Evolutionary conservation across 2,329 filamentous ascomycete genomes (phyloP), one percentile per base, ranked within the genome.

Genomic region (Colletotrichum sp.): DNA sequence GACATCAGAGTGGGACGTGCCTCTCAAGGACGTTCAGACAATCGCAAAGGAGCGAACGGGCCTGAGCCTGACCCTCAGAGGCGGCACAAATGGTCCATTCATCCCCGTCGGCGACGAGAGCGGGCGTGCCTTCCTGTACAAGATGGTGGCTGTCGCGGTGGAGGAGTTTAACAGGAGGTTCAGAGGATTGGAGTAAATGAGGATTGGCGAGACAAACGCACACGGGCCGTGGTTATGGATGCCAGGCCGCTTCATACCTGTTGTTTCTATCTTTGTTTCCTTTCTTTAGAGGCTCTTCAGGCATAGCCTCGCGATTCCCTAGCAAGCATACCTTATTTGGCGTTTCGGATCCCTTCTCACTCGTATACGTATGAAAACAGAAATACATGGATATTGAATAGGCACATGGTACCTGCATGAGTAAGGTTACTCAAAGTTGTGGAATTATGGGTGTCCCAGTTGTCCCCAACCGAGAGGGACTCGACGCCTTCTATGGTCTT

Each of bases 1-100:
- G 80, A 93, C 92, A 69, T 96, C 93, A 21, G 96, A 98, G 85
- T 99, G 97, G 97, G 97, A 99, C 81, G 95, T 98, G 13, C 94
- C 95, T 30, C 89, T 99, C 78, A 98, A 97, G 82, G 97, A 99
- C 83, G 92, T 99, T 24, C 96, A 98, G 88, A 98, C 96, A 0
- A 98, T 99, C 78, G 94, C 94, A 61, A 99, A 98, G 87, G 97
- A 99, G 88, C 89, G 97, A 68, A 99, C 97, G 0, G 97, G 97
- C 0, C 92, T 99, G 85, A 96, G 95, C 79, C 91, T 99, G 77
- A 93, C 94, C 62, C 87, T 98, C 78, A 94, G 98, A 79, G 96
- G 96, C 13, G 96, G 96, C 5, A 95, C 94, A 4, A 98, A 98
- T 82, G 97, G 97, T 1, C 97, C 97, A 4, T 99, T 98, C 82